Conservation (phyloP, 2,329 filamentous ascomycete species). For the Clonostachys sp. region DNA sequence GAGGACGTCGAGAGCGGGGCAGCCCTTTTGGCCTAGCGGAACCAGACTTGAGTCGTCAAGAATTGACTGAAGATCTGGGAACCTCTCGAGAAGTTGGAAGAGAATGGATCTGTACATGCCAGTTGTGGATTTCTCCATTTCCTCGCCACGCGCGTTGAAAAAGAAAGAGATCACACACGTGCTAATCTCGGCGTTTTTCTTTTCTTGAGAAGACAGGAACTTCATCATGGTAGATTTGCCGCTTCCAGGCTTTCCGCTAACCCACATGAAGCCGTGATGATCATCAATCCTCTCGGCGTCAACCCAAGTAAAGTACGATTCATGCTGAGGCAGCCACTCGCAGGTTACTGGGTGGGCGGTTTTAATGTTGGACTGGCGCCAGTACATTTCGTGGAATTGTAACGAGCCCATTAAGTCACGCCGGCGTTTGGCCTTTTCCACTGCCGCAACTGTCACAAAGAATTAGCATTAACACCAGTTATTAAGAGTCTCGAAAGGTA, state of each 20-base stretch:
- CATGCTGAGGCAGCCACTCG: constrained; percentile 6
- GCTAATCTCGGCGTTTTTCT: neutral
- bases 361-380: constrained; percentile 4
- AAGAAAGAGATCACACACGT: constrained; percentile 35
- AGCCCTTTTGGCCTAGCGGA: neutral
- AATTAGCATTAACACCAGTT: no score
- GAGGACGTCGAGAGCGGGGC: neutral
- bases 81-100: constrained; percentile 26
- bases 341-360: constrained; percentile 8
- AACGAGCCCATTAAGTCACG: constrained; percentile 5
- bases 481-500: no score
- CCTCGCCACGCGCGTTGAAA: constrained; percentile 41
- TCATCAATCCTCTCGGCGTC: neutral
- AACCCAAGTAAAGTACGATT: constrained; percentile 6
- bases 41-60: constrained; percentile 10
- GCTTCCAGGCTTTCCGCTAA: constrained; percentile 2
- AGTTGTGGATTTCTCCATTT: constrained; percentile 33
- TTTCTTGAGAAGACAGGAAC: neutral
- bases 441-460: no score
- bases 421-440: neutral
- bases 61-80: constrained; percentile 23
- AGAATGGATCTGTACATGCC: constrained; percentile 48
- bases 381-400: constrained; percentile 6
- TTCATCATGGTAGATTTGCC: constrained; percentile 7
- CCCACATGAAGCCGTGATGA: constrained; percentile 3